phyloP scores from a whole-genome alignment of 176 grass and related monocot species.

The Bonia amplexicaulis region DNA sequence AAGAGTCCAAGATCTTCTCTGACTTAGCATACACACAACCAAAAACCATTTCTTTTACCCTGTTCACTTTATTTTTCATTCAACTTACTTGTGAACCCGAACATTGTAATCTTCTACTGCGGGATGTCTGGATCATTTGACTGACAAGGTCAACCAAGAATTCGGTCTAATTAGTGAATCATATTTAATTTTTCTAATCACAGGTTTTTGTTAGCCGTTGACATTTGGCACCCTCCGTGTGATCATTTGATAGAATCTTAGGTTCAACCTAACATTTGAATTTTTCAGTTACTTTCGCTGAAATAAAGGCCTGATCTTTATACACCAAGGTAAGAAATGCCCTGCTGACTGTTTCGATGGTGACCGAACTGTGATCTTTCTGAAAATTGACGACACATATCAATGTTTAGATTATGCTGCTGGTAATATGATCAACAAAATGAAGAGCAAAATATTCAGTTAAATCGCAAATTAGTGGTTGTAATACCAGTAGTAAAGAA shows the following conservation, averaged over 20 bases:
- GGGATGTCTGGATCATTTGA: not conserved
- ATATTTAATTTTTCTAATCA: not conserved
- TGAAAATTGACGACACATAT: not conserved
- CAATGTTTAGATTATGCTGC: not conserved
- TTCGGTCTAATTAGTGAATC: not conserved
- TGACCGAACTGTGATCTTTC: not conserved
- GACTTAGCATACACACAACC: not conserved
- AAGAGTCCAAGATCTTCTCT: constrained; percentile 1
- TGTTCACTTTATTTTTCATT: not conserved
- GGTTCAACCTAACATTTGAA: constrained; percentile 8
- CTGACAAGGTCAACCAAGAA: constrained; percentile 22
- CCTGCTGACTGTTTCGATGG: not conserved
- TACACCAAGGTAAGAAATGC: not conserved
- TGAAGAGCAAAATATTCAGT: not conserved
- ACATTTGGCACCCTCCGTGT: not conserved
- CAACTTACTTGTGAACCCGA: not conserved
- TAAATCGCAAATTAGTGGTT: not conserved
- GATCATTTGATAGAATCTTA: not conserved
- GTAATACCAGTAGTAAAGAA: no score
- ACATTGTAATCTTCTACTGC: not conserved
- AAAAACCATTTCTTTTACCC: not conserved
- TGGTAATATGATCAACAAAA: not conserved
- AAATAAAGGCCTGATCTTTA: not conserved
- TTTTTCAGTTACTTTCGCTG: not conserved
- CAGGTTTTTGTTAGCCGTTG: not conserved